Evolutionary conservation across 345 rosid species (phyloP), one percentile per base, ranked within the genome.

Genomic region (Firmiana major): DNA sequence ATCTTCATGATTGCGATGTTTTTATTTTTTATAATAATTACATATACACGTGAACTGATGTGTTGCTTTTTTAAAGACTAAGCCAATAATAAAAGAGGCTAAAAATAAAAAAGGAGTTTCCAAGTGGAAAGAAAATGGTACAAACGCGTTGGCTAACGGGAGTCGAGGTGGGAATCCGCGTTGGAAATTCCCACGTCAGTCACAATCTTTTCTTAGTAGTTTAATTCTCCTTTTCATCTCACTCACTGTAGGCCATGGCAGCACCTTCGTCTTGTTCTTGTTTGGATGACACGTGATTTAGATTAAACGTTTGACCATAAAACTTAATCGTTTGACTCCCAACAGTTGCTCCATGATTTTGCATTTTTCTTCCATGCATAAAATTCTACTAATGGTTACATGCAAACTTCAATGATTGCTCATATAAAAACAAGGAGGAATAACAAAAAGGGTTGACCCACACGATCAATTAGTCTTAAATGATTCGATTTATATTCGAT

Each of bases 141-240:
- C 16, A 48, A 68, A 49, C 60, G 60, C 60, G 74, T 71, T 17
- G 45, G 59, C 60, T 49, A 42, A 26, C 0, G 8, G 40, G 58
- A 22, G 21, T 24, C 73, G 40, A 69, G 11, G 66, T 63, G 3
- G 34, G 53, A 19, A 19, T 22, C 55, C 54, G 17, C 36, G 72
- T 68, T 68, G 36, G 38, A 67, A 68, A 43, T 68, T 45, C 55
- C 72, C 72, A 68, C 36, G 72, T 68, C n/a, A 24, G 51, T 24
- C 72, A 22, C 54, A 22, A 13, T 45, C 28, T 13, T 0, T 15
- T 8, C 48, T 57, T 19, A 43, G 1, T 54, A 55, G 70, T 71
- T 63, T 38, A 72, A 19, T 51, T 60, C 28, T 62, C 28, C 73
- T 64, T 28, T 74, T 81, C 57, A 55, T 53, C 55, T 63, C 11